phyloP scores from a whole-genome alignment of 2,329 filamentous ascomycete genomes.

The Periconia sp. region DNA sequence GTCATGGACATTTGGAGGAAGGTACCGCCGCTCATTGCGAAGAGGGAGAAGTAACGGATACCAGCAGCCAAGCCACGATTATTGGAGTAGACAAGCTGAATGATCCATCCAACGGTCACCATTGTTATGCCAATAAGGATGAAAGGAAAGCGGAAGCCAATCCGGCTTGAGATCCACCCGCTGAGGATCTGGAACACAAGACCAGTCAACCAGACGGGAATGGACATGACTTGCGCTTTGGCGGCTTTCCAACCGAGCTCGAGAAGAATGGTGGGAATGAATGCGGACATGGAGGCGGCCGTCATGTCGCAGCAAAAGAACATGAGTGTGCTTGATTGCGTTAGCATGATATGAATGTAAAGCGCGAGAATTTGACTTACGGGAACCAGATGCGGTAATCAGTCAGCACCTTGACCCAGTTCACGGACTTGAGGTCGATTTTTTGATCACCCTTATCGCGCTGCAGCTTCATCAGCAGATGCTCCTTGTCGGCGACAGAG shows the following conservation, averaged over 20 bases:
- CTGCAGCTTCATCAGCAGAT: slow-evolving; percentile 53
- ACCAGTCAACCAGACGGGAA: slow-evolving; percentile 37
- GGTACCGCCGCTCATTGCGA: slow-evolving; percentile 40
- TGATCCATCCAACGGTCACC: slow-evolving; percentile 53
- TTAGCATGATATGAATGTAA: slow-evolving; percentile 6
- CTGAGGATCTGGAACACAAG: slow-evolving; percentile 27
- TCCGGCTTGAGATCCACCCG: slow-evolving; percentile 26
- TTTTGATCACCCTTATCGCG: slow-evolving; percentile 51
- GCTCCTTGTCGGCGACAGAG: slow-evolving; percentile 51
- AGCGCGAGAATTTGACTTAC: slow-evolving; percentile 52
- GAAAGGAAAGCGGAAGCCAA: slow-evolving; percentile 33
- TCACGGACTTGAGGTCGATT: slow-evolving; percentile 51
- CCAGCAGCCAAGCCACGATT: slow-evolving; percentile 50
- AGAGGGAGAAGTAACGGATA: slow-evolving; percentile 50
- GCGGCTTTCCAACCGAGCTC: slow-evolving; percentile 37
- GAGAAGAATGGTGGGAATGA: slow-evolving; percentile 38
- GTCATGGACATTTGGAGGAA: slow-evolving; percentile 59
- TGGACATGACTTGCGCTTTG: slow-evolving; percentile 35
- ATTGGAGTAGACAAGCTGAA: slow-evolving; percentile 48
- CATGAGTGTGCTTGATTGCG: slow-evolving; percentile 23
- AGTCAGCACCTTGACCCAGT: slow-evolving; percentile 49
- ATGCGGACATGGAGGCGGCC: slow-evolving; percentile 32
- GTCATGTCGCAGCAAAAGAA: slow-evolving; percentile 41
- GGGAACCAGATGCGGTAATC: slow-evolving; percentile 60
- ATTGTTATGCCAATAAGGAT: slow-evolving; percentile 34